phyloP scores from a whole-genome alignment of 2,329 filamentous ascomycete species.

The Akanthomyces uredinophilus region DNA sequence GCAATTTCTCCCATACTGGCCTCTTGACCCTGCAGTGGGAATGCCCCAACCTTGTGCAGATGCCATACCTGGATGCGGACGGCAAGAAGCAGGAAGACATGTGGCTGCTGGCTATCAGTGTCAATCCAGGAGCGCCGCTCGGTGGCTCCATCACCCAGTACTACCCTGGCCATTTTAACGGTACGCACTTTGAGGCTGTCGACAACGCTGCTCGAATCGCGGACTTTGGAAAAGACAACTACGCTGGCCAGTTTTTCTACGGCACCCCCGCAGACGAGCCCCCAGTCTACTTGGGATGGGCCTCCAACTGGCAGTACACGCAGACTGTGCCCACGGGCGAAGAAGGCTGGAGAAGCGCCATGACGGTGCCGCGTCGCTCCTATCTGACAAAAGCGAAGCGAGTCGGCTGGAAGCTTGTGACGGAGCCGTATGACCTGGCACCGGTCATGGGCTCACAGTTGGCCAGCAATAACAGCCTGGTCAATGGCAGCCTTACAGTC shows the following conservation, averaged over 20 bases:
- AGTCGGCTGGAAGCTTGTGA: conserved; percentile 47
- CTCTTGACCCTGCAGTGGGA: conserved; percentile 55
- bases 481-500: conserved; percentile 42
- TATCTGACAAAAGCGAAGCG: conserved; percentile 47
- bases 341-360: conserved; percentile 29
- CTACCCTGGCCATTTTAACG: conserved; percentile 56
- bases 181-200: conserved; percentile 50
- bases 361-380: conserved; percentile 39
- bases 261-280: conserved; percentile 20
- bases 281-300: conserved; percentile 31
- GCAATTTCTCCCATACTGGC: conserved; percentile 52
- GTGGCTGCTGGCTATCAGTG: conserved; percentile 45
- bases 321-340: conserved; percentile 25
- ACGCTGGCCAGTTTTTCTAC: conserved; percentile 32
- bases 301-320: conserved; percentile 32
- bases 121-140: conserved; percentile 53
- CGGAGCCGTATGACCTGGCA: conserved; percentile 42
- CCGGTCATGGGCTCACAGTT: conserved; percentile 43
- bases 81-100: conserved; percentile 23
- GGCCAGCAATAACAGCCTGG: conserved; percentile 37
- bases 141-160: conserved; percentile 53
- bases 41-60: conserved; percentile 56
- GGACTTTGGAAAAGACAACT: conserved; percentile 34
- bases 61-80: conserved; percentile 40
- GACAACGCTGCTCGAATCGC: conserved; percentile 25